These are phyloP conservation scores for Sporisorium sorghi DNA, from an alignment of 1,284 basidiomycete genomes.

Conservation along the genomic window DNA sequence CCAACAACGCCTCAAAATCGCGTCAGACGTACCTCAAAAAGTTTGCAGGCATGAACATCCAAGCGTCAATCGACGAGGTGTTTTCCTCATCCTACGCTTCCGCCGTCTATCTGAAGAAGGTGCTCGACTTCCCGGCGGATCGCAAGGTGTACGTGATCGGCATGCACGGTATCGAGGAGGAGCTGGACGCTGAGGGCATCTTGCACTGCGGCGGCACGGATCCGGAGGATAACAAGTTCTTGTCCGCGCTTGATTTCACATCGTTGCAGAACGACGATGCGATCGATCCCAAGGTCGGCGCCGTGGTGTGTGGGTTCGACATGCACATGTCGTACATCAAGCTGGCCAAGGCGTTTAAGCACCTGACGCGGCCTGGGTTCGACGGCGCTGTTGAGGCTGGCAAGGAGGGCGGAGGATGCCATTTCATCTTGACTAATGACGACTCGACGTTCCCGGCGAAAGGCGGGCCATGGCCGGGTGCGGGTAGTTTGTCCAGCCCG, in stretches of 20 bases:
- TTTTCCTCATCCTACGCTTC: conserved; percentile 94
- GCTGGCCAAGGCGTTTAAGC: conserved; percentile 90
- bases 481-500: conserved; percentile 85
- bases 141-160: conserved; percentile 98
- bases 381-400: conserved; percentile 49
- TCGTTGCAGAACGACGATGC: conserved; percentile 72
- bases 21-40: conserved; percentile 86
- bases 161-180: conserved; percentile 90
- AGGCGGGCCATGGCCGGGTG: conserved; percentile 81
- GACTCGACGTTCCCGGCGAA: conserved; percentile 88
- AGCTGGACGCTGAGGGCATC: conserved; percentile 85
- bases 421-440: conserved; percentile 91
- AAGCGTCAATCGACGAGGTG: conserved; percentile 85
- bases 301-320: conserved; percentile 84
- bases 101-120: conserved; percentile 89
- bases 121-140: conserved; percentile 86
- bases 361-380: conserved; percentile 73
- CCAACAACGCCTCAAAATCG: conserved; percentile 97
- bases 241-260: conserved; percentile 78
- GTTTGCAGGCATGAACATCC: conserved; percentile 87
- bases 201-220: conserved; percentile 86
- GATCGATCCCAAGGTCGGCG: conserved; percentile 82
- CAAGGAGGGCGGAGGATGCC: conserved; percentile 79
- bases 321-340: conserved; percentile 79
- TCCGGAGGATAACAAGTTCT: conserved; percentile 81